phyloP scores from a whole-genome alignment of 2,329 filamentous ascomycete genomes.

The Ceratocystis huliohia region DNA sequence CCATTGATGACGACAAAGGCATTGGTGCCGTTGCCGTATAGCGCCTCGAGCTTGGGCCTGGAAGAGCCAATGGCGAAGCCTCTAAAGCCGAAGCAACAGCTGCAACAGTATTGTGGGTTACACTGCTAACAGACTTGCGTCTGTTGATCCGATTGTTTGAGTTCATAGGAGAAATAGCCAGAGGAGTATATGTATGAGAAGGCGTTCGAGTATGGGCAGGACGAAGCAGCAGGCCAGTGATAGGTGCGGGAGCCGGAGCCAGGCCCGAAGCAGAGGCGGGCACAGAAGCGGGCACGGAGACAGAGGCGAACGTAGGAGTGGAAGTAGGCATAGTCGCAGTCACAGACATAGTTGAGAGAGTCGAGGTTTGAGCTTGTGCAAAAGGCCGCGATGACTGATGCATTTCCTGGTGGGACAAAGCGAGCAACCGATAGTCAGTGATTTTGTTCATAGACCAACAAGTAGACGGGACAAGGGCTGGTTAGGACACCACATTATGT shows the following conservation, averaged over 20 bases:
- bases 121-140: conserved; percentile 79
- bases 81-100: conserved; percentile 38
- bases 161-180: conserved; percentile 60
- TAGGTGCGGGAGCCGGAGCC: neutral
- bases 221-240: conserved; percentile 47
- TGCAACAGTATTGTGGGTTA: conserved; percentile 12
- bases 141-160: conserved; percentile 75
- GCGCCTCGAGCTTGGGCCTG: conserved; percentile 17
- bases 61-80: conserved; percentile 31
- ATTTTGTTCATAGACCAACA: conserved; percentile 17
- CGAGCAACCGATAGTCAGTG: conserved; percentile 24
- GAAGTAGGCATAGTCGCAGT: conserved; percentile 28
- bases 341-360: conserved; percentile 17
- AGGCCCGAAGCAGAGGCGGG: neutral
- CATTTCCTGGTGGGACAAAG: conserved; percentile 41
- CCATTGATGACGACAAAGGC: conserved; percentile 9
- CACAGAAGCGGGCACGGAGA: conserved; percentile 24
- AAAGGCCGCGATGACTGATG: conserved; percentile 50
- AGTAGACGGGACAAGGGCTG: neutral
- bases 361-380: conserved; percentile 15
- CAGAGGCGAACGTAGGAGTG: conserved; percentile 1
- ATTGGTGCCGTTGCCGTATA: conserved; percentile 8
- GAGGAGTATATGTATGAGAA: conserved; percentile 56
- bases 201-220: conserved; percentile 60
- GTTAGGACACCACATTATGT: neutral